Evolutionary conservation across 2,329 filamentous ascomycete genomes (phyloP).

Genomic region (Aspergillus thermomutatus): DNA sequence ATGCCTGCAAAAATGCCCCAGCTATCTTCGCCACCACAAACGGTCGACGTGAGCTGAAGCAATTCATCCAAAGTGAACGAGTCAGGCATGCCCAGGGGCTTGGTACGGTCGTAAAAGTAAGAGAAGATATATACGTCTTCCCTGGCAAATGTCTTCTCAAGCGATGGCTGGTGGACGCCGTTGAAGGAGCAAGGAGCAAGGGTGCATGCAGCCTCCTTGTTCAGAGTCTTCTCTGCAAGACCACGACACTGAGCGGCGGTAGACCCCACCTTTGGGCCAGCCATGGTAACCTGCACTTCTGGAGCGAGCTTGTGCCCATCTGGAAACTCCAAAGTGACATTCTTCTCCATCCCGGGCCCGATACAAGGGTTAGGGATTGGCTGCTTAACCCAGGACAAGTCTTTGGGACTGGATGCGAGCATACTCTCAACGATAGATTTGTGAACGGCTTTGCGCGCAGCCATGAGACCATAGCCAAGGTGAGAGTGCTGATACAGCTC

Average conservation of each 20-base stretch:
- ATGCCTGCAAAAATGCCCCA: conserved; percentile 82
- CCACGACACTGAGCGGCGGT: conserved; percentile 84
- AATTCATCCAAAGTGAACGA: conserved; percentile 90
- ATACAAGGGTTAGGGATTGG: conserved; percentile 84
- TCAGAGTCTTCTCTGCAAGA: conserved; percentile 83
- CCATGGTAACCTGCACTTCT: conserved; percentile 75
- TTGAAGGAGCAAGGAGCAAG: conserved; percentile 97
- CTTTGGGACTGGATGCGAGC: conserved; percentile 58
- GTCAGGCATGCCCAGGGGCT: conserved; percentile 95
- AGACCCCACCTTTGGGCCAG: conserved; percentile 66
- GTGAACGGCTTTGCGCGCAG: conserved; percentile 84
- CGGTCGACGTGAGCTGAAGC: conserved; percentile 76
- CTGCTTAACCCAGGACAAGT: conserved; percentile 65
- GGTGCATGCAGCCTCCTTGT: conserved; percentile 78
- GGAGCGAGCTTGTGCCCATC: conserved; percentile 64
- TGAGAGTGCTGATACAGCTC: conserved; percentile 97
- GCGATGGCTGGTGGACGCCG: conserved; percentile 87
- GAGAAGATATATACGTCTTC: conserved; percentile 97
- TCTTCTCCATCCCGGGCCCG: conserved; percentile 70
- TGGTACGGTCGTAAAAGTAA: conserved; percentile 95
- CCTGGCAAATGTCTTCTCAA: conserved; percentile 84
- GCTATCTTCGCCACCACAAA: conserved; percentile 71
- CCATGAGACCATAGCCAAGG: conserved; percentile 94
- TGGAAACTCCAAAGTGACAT: conserved; percentile 69
- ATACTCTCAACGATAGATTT: conserved; percentile 69